Conservation (phyloP, 2,329 filamentous ascomycete species). For the Penicillium sumatraense region DNA sequence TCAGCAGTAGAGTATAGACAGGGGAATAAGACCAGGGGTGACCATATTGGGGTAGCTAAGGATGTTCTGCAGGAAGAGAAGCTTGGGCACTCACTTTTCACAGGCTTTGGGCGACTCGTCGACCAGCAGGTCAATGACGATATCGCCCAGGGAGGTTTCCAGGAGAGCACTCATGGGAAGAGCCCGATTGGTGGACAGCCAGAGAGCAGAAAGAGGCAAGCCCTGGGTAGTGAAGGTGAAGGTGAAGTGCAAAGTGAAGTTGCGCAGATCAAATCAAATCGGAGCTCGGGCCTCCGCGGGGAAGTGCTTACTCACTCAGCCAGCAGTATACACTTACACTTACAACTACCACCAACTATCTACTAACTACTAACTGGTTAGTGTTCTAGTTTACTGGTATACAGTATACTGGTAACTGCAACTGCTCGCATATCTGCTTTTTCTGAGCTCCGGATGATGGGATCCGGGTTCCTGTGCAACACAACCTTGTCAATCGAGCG, state of each 20-base stretch:
- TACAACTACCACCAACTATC: too few relatives aligned
- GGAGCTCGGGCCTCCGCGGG: slow-evolving; percentile 21
- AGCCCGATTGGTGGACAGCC: background rate
- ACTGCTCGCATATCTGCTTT: too few relatives aligned
- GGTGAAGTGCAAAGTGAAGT: background rate
- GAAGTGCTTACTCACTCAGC: slow-evolving; percentile 12
- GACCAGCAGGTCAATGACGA: slow-evolving; percentile 90
- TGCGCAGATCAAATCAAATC: slow-evolving; percentile 4
- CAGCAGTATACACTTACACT: background rate
- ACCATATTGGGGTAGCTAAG: slow-evolving; percentile 10
- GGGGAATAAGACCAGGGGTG: too few relatives aligned
- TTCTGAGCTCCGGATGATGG: slow-evolving; percentile 34
- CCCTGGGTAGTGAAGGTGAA: slow-evolving; percentile 9
- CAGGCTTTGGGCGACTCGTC: slow-evolving; percentile 89
- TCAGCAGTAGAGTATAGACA: background rate
- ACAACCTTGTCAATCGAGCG: slow-evolving; percentile 30
- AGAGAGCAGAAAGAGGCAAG: slow-evolving; percentile 13
- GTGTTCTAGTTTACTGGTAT: too few relatives aligned
- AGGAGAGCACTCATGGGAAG: slow-evolving; percentile 83
- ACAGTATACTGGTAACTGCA: too few relatives aligned
- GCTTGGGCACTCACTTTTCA: slow-evolving; percentile 76
- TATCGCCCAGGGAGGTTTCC: slow-evolving; percentile 90
- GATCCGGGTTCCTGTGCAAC: slow-evolving; percentile 36
- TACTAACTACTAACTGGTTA: too few relatives aligned
- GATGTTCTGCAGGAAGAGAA: slow-evolving; percentile 3